Base-by-base conservation (phyloP, 306 rosid genomes). In the Argentina anserina region DNA sequence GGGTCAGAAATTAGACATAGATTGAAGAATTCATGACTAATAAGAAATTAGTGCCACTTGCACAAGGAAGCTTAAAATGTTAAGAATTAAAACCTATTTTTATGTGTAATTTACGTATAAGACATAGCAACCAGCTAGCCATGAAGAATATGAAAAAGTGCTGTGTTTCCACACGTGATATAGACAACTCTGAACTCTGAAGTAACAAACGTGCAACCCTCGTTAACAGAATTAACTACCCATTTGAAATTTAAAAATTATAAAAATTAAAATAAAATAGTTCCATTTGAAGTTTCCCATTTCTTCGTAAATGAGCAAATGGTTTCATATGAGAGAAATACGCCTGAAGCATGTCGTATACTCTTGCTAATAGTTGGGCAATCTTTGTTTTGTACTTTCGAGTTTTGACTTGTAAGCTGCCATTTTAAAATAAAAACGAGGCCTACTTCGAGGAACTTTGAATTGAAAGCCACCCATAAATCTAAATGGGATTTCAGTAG, bases 171-270 rank as follows among this genome's bases (percentile, higher is more conserved):
- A 73, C 83, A 66, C 29, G 69, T 68, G 65, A 52, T 20, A 60
- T 80, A 17, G 81, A 73, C 81, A 39, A 73, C 72, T 72, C 74
- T 26, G 71, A 63, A 5, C 18, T 28, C 74, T 26, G 71, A 63
- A 5, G 20, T 28, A 23, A 28, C 9, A 28, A 58, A 74, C 65
- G 50, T 62, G 73, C 39, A 76, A 78, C 42, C 49, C 9, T 55
- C 62, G 64, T 67, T 83, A 90, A 82, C 89, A 3, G 89, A 84
- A 88, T 79, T 87, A 86, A 88, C 93, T 39, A 65, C 84, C 81
- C 71, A 26, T 47, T 78, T 70, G 61, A 33, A 23, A 69, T 18
- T 37, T 6, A 20, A 4, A 6, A 12, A 12, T n/a, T n/a, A n/a
- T n/a, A n/a, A 28, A 9, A 66, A 42, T 39, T 8, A 15, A 2